phyloP scores from a whole-genome alignment of 2,329 filamentous ascomycete genomes.

The Kalmusia sp. region DNA sequence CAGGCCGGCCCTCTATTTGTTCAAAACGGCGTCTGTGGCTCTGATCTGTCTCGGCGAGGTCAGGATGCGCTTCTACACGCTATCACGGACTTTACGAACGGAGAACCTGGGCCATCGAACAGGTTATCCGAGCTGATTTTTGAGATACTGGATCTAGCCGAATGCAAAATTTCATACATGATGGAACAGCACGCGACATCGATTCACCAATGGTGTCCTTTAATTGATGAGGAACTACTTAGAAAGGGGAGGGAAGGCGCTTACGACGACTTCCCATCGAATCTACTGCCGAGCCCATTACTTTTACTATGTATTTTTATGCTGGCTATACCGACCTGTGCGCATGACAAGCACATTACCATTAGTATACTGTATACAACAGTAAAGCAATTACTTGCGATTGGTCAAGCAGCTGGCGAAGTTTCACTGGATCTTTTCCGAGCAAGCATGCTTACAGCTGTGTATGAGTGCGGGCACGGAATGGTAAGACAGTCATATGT shows the following conservation, averaged over 20 bases:
- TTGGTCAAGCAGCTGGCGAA: constrained; percentile 4
- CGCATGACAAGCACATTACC: constrained; percentile 4
- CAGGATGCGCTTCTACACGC: constrained; percentile 12
- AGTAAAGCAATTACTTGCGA: constrained; percentile 16
- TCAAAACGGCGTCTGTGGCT: constrained; percentile 6
- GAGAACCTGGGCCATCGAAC: not conserved
- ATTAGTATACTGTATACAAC: constrained; percentile 14
- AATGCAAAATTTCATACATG: constrained; percentile 6
- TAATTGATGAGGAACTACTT: constrained; percentile 16
- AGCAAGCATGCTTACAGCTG: constrained; percentile 12
- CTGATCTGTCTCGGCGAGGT: constrained; percentile 14
- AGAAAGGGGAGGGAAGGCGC: not conserved
- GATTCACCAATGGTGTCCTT: constrained; percentile 24
- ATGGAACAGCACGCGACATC: constrained; percentile 19
- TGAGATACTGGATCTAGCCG: constrained; percentile 10
- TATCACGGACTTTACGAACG: constrained; percentile 6
- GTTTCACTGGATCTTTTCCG: constrained; percentile 11
- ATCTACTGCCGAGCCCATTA: constrained; percentile 8
- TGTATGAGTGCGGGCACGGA: constrained; percentile 21
- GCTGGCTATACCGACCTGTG: constrained; percentile 9
- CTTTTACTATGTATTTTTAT: constrained; percentile 16
- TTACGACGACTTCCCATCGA: not conserved
- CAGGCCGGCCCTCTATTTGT: constrained; percentile 5
- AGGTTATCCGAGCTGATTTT: constrained; percentile 12
- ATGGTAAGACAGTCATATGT: constrained; percentile 14